Base-by-base conservation (phyloP, 2,329 filamentous ascomycete genomes). In the Arthrobotrys sinensis region DNA sequence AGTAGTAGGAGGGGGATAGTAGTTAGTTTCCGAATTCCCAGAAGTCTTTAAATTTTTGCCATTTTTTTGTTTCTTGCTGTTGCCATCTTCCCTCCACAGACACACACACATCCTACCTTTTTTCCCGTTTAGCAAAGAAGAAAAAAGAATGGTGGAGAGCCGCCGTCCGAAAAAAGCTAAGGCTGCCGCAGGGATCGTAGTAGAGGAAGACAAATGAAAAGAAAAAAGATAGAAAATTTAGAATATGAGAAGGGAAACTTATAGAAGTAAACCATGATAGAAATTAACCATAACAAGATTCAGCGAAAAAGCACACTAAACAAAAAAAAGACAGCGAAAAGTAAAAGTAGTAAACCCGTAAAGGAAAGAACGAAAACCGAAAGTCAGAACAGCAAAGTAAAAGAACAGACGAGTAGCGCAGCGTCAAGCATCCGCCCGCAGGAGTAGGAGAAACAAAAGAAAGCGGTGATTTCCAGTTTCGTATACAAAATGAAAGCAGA, bases 401-500 rank as follows among this genome's bases (percentile, higher is more conserved):
- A 45, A 10, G 12, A 24, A 6, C 1, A 28, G 10, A 32, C 3
- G 32, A 14, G 36, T 60, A 60, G 16, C 36, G 19, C 19, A 60
- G 55, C 34, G 55, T 60, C 36, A 16, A 60, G 34, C 10, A 60
- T 43, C 55, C 55, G 36, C 55, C 6, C 36, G 55, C 19, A 43
- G 11, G 12, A n/a, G 45, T 48, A 24, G 19, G 19, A 24, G 48
- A 16, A 28, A 43, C 19, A 34, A 45, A 32, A 50, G 50, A 43
- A 40, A 68, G 65, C 50, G 34, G 65, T 28, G 52, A 38, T 70
- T 70, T 63, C 53, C 52, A 62, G 66, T 70, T 69, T 70, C 53
- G 66, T 62, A 52, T 50, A 43, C 52, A 43, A 68, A 57, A 46
- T 45, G 12, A 60, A 57, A 57, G 14, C 21, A 32, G 34, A 57